phyloP scores from a whole-genome alignment of 1,284 basidiomycete genomes.

The Veloboletus limbatus region DNA sequence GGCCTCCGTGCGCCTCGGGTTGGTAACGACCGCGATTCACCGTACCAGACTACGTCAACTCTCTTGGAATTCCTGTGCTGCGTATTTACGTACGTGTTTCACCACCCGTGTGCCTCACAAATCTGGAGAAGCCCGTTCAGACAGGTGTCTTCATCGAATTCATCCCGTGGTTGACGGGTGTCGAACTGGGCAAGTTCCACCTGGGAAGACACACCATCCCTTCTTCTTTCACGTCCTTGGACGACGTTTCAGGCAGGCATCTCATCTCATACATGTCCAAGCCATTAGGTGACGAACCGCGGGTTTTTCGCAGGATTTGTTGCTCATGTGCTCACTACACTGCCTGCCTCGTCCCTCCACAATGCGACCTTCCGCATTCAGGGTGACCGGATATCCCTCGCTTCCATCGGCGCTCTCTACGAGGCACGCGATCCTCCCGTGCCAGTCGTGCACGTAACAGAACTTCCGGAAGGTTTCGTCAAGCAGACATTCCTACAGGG shows the following conservation, averaged over 20 bases:
- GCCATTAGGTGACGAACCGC: not conserved
- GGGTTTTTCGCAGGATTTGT: conserved; percentile 28
- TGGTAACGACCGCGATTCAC: not conserved
- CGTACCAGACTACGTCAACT: conserved; percentile 29
- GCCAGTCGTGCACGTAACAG: conserved; percentile 20
- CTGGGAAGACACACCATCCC: conserved; percentile 32
- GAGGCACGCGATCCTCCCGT: conserved; percentile 20
- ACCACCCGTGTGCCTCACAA: not conserved
- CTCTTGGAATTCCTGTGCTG: conserved; percentile 34
- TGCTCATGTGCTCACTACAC: conserved; percentile 35
- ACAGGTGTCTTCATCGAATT: conserved; percentile 30
- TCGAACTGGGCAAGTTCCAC: conserved; percentile 31
- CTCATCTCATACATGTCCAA: not conserved
- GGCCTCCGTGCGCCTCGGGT: not conserved
- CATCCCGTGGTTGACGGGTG: conserved; percentile 22
- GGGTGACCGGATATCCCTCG: conserved; percentile 35
- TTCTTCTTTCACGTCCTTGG: conserved; percentile 33
- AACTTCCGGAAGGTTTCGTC: conserved; percentile 30
- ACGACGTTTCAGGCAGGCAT: conserved; percentile 33
- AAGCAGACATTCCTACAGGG: conserved; percentile 32
- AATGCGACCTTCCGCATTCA: conserved; percentile 37
- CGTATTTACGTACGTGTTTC: conserved; percentile 34
- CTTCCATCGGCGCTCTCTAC: conserved; percentile 25
- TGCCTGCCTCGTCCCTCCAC: conserved; percentile 30
- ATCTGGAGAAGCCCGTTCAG: conserved; percentile 9